These are phyloP conservation scores for Paratinospora sagittata DNA, from an alignment of 164 flowering plant genomes.

Conservation along the genomic window DNA sequence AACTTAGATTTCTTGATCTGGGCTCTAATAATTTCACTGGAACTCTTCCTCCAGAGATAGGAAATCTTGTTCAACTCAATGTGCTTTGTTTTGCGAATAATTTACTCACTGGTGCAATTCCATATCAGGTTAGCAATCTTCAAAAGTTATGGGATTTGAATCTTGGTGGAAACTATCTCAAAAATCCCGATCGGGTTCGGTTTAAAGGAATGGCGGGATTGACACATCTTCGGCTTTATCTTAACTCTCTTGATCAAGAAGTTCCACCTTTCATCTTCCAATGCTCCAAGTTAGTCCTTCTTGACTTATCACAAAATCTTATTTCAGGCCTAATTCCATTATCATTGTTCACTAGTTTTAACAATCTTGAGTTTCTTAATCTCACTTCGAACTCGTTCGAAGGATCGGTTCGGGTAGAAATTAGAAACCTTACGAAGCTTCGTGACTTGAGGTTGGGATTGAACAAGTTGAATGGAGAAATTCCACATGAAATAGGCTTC, in stretches of 20 bases:
- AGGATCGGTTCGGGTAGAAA: slow-evolving; percentile 17
- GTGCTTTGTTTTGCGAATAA: slow-evolving; percentile 15
- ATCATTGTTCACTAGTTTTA: slow-evolving; percentile 2
- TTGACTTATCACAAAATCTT: slow-evolving; percentile 18
- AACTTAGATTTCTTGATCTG: slow-evolving; percentile 17
- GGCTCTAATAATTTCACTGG: slow-evolving; percentile 19
- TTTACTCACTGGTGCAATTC: slow-evolving; percentile 19
- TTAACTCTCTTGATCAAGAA: slow-evolving; percentile 12
- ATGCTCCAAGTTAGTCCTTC: slow-evolving; percentile 16
- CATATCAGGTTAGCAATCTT: slow-evolving; percentile 21
- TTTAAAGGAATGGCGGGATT: slow-evolving; percentile 20
- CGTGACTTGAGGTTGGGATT: slow-evolving; percentile 14
- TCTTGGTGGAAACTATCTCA: slow-evolving; percentile 18
- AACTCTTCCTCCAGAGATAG: slow-evolving; percentile 20
- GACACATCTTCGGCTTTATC: slow-evolving; percentile 15
- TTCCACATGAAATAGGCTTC: slow-evolving; percentile 21
- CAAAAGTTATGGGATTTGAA: slow-evolving; percentile 21
- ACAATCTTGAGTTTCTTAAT: slow-evolving; percentile 18
- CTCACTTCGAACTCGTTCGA: slow-evolving; percentile 15
- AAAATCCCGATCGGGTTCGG: slow-evolving; percentile 17
- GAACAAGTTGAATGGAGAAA: slow-evolving; percentile 19
- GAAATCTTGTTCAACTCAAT: slow-evolving; percentile 17
- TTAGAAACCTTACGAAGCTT: slow-evolving; percentile 15
- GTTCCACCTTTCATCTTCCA: slow-evolving; percentile 23
- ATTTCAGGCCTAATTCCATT: slow-evolving; percentile 18